Evolutionary conservation across 306 rosid species (phyloP).

Genomic region (Psophocarpus tetragonolobus): DNA sequence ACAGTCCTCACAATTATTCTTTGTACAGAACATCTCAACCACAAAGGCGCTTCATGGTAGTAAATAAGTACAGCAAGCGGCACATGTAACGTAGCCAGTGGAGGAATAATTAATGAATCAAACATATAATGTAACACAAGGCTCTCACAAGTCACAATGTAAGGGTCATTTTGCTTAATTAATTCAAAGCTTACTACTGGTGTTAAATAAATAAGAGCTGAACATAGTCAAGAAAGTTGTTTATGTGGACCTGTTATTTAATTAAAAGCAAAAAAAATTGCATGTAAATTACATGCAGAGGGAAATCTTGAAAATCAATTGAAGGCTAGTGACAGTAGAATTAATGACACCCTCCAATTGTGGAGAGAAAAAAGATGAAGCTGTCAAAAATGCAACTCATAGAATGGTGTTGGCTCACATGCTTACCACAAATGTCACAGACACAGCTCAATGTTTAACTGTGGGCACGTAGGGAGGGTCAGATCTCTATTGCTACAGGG

Average conservation of each 20-base stretch:
- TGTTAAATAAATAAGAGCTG: not conserved
- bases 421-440: conserved; percentile 8
- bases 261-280: not conserved
- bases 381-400: not conserved
- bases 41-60: not conserved
- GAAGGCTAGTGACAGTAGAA: not conserved
- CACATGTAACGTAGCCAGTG: not conserved
- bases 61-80: not conserved
- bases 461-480: not conserved
- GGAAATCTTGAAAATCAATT: not conserved
- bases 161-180: not conserved
- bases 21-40: not conserved
- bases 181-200: not conserved
- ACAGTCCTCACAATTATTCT: not conserved
- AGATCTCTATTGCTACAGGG: not conserved
- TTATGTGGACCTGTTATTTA: not conserved
- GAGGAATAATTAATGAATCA: not conserved
- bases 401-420: conserved; percentile 27
- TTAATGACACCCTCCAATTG: not conserved
- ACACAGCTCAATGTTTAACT: conserved; percentile 2
- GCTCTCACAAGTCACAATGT: not conserved
- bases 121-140: not conserved
- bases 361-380: not conserved
- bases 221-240: conserved; percentile 15
- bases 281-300: not conserved